Evolutionary conservation across 2,329 filamentous ascomycete genomes (phyloP).

Genomic region (Tetracladium maxilliforme): DNA sequence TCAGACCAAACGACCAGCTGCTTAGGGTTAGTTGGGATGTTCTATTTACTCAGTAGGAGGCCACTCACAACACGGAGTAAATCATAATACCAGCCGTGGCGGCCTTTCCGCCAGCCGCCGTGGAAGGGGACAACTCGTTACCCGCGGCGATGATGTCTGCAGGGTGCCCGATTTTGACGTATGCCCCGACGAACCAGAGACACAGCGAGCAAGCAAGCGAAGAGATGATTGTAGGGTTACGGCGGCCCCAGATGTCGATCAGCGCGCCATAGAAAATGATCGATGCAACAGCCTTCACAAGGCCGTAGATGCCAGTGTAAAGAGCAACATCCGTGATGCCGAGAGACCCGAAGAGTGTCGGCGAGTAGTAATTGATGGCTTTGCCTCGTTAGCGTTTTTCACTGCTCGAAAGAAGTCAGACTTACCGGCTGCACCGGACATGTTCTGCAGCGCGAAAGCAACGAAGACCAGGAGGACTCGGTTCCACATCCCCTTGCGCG

Average conservation of each 20-base stretch:
- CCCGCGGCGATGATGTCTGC: slow-evolving; percentile 26
- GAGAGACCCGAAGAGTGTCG: slow-evolving; percentile 24
- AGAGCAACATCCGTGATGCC: slow-evolving; percentile 28
- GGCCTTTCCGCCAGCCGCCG: slow-evolving; percentile 29
- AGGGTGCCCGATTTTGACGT: slow-evolving; percentile 35
- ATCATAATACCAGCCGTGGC: slow-evolving; percentile 40
- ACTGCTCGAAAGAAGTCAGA: not conserved
- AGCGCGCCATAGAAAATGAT: slow-evolving; percentile 24
- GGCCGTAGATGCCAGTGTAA: slow-evolving; percentile 35
- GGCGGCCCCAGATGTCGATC: slow-evolving; percentile 23
- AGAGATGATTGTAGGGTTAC: slow-evolving; percentile 27
- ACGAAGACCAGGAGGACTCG: too few relatives aligned
- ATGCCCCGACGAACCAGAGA: slow-evolving; percentile 35
- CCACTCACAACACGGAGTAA: slow-evolving; percentile 36
- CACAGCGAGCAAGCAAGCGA: slow-evolving; percentile 30
- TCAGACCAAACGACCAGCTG: slow-evolving; percentile 16
- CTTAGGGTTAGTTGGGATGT: too few relatives aligned
- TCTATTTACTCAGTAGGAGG: slow-evolving; percentile 27
- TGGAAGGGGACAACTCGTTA: slow-evolving; percentile 22
- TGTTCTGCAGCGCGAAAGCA: slow-evolving; percentile 22
- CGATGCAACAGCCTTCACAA: slow-evolving; percentile 24
- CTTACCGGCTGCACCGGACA: slow-evolving; percentile 19
- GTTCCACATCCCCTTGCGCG: too few relatives aligned
- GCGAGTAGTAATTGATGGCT: slow-evolving; percentile 28
- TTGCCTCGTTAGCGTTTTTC: too few relatives aligned